phyloP scores from a whole-genome alignment of 306 rosid species.

The Erythrophleum fordii region DNA sequence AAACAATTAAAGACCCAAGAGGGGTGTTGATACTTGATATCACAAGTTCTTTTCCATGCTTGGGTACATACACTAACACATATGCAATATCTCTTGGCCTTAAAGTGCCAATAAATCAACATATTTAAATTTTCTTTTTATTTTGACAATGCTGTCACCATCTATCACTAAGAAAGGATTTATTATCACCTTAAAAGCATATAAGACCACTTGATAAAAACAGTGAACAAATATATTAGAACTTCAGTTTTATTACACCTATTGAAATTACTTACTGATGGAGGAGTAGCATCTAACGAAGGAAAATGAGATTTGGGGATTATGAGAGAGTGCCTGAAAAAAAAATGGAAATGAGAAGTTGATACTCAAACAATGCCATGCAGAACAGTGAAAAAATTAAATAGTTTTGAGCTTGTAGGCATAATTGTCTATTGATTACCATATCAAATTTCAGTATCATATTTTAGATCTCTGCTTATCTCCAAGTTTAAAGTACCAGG shows the following conservation, averaged over 20 bases:
- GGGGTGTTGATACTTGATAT: no score
- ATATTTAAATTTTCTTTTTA: not conserved
- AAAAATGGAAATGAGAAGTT: conserved; percentile 39
- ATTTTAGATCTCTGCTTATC: no score
- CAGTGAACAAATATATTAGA: conserved; percentile 16
- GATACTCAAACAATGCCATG: conserved; percentile 22
- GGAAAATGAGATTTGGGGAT: conserved; percentile 90
- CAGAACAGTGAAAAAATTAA: conserved; percentile 19
- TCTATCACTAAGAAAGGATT: conserved; percentile 29
- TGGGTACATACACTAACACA: no score
- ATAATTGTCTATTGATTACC: not conserved
- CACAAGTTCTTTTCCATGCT: no score
- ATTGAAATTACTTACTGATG: conserved; percentile 71
- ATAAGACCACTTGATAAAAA: not conserved
- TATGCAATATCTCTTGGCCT: not conserved
- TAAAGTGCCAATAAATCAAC: not conserved
- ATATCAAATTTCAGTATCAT: not conserved
- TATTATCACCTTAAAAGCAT: conserved; percentile 13
- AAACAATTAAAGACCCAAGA: no score
- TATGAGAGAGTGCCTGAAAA: conserved; percentile 87
- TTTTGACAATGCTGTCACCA: conserved; percentile 24
- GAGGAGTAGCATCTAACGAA: conserved; percentile 88
- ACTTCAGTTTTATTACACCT: conserved; percentile 30
- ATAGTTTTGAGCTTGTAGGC: conserved; percentile 15
- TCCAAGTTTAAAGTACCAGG: no score